Conservation (phyloP, 176 grass and related monocot genomes). For the Alopecurus myosuroides region DNA sequence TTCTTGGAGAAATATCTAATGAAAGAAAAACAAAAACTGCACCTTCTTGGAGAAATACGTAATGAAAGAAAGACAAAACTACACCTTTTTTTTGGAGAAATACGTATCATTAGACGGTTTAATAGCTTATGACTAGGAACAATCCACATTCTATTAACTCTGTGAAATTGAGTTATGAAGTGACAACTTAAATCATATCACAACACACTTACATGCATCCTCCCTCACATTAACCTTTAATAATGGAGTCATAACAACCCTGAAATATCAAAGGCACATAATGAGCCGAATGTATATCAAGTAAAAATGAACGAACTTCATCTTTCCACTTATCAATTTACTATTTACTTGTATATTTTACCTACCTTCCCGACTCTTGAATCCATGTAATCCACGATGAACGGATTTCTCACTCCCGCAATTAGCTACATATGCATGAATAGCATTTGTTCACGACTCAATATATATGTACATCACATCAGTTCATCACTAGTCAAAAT, state of each 20-base stretch:
- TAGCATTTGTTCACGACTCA: conserved; percentile 7
- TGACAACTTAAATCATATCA: background rate
- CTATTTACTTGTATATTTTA: background rate
- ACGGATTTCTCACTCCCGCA: conserved; percentile 81
- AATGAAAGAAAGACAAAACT: no score
- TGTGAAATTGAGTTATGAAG: background rate
- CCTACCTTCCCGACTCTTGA: conserved; percentile 95
- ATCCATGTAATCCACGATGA: conserved; percentile 97
- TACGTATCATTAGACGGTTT: conserved; percentile 65
- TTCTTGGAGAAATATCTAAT: no score
- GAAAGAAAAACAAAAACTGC: background rate
- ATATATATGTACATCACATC: background rate
- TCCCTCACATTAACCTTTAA: conserved; percentile 93
- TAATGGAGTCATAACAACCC: conserved; percentile 95
- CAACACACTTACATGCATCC: conserved; percentile 86
- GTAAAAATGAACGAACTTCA: conserved; percentile 13
- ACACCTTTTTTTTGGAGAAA: no score
- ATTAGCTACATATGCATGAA: conserved; percentile 86
- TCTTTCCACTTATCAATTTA: background rate
- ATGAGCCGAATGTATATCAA: background rate
- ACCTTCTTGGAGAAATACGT: no score
- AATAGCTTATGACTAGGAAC: conserved; percentile 73
- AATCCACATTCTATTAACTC: conserved; percentile 9
- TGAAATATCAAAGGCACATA: conserved; percentile 38
- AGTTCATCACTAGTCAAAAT: background rate